Conservation (phyloP, 768 basidiomycete species). For the Lyophyllum semitale region DNA sequence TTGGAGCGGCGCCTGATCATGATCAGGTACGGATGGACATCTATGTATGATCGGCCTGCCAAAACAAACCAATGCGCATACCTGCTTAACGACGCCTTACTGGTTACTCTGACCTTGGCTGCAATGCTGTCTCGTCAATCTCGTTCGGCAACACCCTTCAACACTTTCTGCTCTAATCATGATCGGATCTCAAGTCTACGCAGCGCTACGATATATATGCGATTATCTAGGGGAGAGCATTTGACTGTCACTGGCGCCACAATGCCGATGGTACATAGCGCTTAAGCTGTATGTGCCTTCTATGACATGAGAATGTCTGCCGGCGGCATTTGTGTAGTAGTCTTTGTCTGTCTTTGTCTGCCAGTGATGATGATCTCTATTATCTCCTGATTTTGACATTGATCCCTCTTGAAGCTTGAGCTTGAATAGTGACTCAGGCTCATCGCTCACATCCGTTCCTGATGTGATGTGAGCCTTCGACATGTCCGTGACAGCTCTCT, state of each 20-base stretch:
- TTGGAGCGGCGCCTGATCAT: neutral
- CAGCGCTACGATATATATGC: neutral
- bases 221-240: neutral
- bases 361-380: neutral
- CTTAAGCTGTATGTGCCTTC: neutral
- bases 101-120: neutral
- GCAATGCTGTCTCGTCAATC: neutral
- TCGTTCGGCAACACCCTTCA: neutral
- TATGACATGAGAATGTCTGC: neutral
- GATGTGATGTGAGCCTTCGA: neutral
- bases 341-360: neutral
- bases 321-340: slow-evolving; percentile 5
- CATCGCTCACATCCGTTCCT: neutral
- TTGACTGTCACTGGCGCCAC: slow-evolving; percentile 2
- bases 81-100: too few relatives aligned
- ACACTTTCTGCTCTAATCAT: neutral
- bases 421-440: too few relatives aligned
- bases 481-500: neutral
- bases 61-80: too few relatives aligned
- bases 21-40: neutral
- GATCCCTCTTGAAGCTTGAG: neutral
- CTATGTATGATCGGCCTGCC: neutral
- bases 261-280: neutral
- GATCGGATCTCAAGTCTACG: neutral
- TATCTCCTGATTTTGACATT: neutral